Percentiles rank a stretch among this genome's conserved stretches.
phyloP scores from a whole-genome alignment of 768 basidiomycete genomes.

The Mrakia gelida region DNA sequence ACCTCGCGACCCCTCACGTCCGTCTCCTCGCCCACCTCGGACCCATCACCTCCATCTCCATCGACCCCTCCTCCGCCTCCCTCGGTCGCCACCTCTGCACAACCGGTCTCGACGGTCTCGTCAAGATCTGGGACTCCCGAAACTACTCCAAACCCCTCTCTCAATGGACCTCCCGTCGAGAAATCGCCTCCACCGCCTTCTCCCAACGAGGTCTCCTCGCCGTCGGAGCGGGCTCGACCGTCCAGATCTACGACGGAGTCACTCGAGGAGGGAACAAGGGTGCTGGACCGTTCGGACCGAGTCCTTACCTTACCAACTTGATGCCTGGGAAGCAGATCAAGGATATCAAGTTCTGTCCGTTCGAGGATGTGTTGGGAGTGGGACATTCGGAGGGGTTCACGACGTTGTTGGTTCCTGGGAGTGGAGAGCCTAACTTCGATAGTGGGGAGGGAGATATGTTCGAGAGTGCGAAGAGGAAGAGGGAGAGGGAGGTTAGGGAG shows the following conservation, averaged over 20 bases:
- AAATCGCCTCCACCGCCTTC: slow-evolving; percentile 69
- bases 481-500: slow-evolving; percentile 84
- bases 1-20: slow-evolving; percentile 83
- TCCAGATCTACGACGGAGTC: slow-evolving; percentile 52
- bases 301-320: slow-evolving; percentile 78
- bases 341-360: slow-evolving; percentile 78
- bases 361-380: slow-evolving; percentile 75
- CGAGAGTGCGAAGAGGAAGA: slow-evolving; percentile 71
- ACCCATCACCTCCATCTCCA: slow-evolving; percentile 70
- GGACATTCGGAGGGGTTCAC: slow-evolving; percentile 73
- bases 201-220: slow-evolving; percentile 78
- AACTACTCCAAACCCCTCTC: slow-evolving; percentile 89
- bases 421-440: slow-evolving; percentile 93
- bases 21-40: slow-evolving; percentile 87
- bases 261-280: slow-evolving; percentile 43
- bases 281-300: slow-evolving; percentile 56
- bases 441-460: slow-evolving; percentile 90
- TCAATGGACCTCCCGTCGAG: slow-evolving; percentile 59
- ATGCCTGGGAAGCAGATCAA: slow-evolving; percentile 73
- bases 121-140: slow-evolving; percentile 95
- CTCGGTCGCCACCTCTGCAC: slow-evolving; percentile 90
- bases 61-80: slow-evolving; percentile 65
- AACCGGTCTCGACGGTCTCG: slow-evolving; percentile 74
- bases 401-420: slow-evolving; percentile 80
- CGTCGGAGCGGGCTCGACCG: slow-evolving; percentile 73